Conservation (phyloP, 2,329 filamentous ascomycete species). For the Phialocephala subalpina region DNA sequence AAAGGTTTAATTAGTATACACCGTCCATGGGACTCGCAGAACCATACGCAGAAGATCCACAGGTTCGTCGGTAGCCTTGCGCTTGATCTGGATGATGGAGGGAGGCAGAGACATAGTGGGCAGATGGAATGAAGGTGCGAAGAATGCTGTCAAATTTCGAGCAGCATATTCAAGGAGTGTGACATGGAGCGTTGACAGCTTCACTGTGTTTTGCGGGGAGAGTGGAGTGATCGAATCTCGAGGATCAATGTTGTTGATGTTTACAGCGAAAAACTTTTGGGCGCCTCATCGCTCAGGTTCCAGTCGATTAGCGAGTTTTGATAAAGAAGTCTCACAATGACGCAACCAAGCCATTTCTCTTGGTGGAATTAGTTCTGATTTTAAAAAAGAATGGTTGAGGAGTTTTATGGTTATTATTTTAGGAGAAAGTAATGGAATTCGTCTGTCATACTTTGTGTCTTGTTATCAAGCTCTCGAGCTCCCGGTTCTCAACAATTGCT, state of each 20-base stretch:
- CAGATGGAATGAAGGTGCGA: background rate
- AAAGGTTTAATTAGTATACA: slow-evolving; percentile 1
- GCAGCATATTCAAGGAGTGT: background rate
- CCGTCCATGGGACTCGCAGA: background rate
- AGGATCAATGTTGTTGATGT: slow-evolving; percentile 9
- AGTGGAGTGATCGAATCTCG: background rate
- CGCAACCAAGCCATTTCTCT: background rate
- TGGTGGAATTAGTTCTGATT: no score
- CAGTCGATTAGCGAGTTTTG: slow-evolving; percentile 3
- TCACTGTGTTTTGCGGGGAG: background rate
- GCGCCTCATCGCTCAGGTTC: background rate
- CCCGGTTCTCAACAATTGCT: background rate
- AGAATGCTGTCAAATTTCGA: background rate
- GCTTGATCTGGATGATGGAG: slow-evolving; percentile 42
- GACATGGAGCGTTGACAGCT: background rate
- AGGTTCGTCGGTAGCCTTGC: slow-evolving; percentile 44
- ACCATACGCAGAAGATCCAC: slow-evolving; percentile 44
- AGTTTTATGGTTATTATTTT: no score
- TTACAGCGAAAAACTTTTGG: background rate
- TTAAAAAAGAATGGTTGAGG: no score
- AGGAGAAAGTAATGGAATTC: no score
- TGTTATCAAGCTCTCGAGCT: background rate
- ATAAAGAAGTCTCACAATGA: background rate
- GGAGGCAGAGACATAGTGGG: slow-evolving; percentile 43
- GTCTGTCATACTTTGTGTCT: background rate